phyloP scores from a whole-genome alignment of 352 stramenopile species.

The Phytophthora macrochlamydospora region DNA sequence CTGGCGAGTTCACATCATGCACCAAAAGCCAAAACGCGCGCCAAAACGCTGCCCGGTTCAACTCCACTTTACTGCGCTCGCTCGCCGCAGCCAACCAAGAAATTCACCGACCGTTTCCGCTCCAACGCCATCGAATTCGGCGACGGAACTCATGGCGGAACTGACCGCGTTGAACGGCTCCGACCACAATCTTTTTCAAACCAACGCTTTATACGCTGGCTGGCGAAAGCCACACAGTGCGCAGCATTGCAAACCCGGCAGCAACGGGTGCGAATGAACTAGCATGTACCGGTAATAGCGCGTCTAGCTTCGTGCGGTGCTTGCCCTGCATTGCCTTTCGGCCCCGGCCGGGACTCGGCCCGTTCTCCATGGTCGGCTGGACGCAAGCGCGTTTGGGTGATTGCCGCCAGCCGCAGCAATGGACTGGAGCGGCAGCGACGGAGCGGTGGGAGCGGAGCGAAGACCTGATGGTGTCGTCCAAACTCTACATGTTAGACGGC shows the following conservation, averaged over 20 bases:
- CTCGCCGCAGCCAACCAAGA: neutral
- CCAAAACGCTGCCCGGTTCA: neutral
- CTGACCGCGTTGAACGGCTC: neutral
- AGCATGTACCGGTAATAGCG: no score
- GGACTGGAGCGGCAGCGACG: neutral
- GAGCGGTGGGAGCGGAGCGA: neutral
- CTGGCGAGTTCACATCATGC: neutral
- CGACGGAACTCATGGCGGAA: no score
- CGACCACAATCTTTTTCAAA: neutral
- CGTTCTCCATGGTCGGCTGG: neutral
- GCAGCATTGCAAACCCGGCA: no score
- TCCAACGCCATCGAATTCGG: neutral
- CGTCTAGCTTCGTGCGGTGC: no score
- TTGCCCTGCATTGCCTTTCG: neutral
- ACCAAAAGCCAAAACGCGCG: neutral
- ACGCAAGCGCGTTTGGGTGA: neutral
- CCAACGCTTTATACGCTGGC: neutral
- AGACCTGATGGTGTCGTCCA: slow-evolving; percentile 1
- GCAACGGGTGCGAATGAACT: no score
- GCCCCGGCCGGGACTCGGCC: neutral
- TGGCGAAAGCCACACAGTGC: no score
- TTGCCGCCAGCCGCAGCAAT: neutral
- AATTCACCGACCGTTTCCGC: neutral
- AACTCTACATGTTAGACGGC: slow-evolving; percentile 4
- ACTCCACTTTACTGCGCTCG: neutral